Evolutionary conservation across 1,284 basidiomycete genomes (phyloP).

Genomic region (Polyporus tsugae): DNA sequence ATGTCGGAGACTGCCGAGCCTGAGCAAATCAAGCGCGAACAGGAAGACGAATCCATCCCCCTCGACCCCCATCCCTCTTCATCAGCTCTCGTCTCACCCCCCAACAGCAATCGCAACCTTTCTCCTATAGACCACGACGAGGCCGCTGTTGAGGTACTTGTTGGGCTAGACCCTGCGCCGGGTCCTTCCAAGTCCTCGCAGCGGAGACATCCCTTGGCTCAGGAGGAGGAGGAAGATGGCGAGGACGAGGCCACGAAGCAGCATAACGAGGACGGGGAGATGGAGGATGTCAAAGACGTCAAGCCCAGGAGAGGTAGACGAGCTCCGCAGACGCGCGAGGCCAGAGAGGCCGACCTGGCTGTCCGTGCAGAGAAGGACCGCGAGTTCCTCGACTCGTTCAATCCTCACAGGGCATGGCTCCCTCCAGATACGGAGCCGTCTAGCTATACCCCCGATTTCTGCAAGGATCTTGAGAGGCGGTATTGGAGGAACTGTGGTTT

Average conservation of each 20-base stretch:
- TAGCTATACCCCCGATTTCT: constrained; percentile 89
- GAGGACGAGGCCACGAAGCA: constrained; percentile 43
- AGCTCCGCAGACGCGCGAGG: constrained; percentile 53
- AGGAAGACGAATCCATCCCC: constrained; percentile 40
- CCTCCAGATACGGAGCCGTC: constrained; percentile 71
- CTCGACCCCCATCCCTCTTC: constrained; percentile 24
- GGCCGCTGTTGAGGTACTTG: background rate
- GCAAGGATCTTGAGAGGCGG: constrained; percentile 86
- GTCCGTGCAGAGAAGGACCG: constrained; percentile 63
- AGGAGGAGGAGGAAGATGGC: constrained; percentile 35
- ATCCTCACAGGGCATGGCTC: constrained; percentile 79
- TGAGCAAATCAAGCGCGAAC: constrained; percentile 45
- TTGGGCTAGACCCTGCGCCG: background rate
- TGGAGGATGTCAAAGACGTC: constrained; percentile 38
- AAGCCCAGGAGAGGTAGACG: constrained; percentile 54
- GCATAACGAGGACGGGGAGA: constrained; percentile 11
- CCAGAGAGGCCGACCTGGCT: constrained; percentile 60
- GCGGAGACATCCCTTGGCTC: constrained; percentile 18
- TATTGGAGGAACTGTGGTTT: constrained; percentile 94
- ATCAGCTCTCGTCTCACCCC: constrained; percentile 35
- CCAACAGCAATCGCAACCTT: constrained; percentile 31
- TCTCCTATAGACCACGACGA: constrained; percentile 17
- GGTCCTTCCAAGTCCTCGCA: constrained; percentile 2
- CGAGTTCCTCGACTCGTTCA: constrained; percentile 74
- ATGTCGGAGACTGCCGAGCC: constrained; percentile 46